Evolutionary conservation across 2,329 filamentous ascomycete species (phyloP), one percentile per base, ranked within the genome.

Genomic region (Alternaria brassicicola): DNA sequence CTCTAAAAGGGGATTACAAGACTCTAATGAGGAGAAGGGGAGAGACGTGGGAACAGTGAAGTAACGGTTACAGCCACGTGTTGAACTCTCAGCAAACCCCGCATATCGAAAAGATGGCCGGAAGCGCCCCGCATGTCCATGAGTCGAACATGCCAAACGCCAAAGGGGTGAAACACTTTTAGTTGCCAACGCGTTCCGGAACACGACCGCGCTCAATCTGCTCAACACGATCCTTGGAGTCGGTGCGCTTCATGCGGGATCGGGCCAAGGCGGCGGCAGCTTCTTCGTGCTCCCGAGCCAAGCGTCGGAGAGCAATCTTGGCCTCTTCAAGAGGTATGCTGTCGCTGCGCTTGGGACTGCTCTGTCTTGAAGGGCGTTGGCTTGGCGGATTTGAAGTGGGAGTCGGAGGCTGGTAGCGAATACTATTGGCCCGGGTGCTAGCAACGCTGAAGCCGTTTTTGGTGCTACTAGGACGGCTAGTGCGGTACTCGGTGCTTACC

Each of bases 251-350:
- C 50, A 57, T 57, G 50, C 55, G 55, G 45, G 50, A 57, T 21
- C 55, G 52, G 7, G 52, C 52, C n/a, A 62, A 33, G 15, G 61
- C 62, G 35, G 59, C 61, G n/a, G 66, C 59, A 21, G 68, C 69
- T 26, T 68, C 69, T 17, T 71, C 64, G n/a, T 71, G 72, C 39
- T 73, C 67, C 8, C 63, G 59, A 8, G 71, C 71, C 60, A 75
- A 59, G 31, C 62, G 64, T 23, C 70, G 64, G 51, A 75, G 55
- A 4, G 65, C 65, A 3, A 64, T 61, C 38, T 69, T 71, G 15
- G 69, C 71, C 35, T 73, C 71, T 43, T 72, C 70, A 10, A 74
- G 64, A n/a, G 69, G 66, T 25, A 74, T 55, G 49, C 70, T 66
- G 17, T 71, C 64, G 50, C 70, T 74, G 33, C 70, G 66, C 59